Evolutionary conservation across 2,329 filamentous ascomycete genomes (phyloP).

Genomic region (Erysiphe pulchra): DNA sequence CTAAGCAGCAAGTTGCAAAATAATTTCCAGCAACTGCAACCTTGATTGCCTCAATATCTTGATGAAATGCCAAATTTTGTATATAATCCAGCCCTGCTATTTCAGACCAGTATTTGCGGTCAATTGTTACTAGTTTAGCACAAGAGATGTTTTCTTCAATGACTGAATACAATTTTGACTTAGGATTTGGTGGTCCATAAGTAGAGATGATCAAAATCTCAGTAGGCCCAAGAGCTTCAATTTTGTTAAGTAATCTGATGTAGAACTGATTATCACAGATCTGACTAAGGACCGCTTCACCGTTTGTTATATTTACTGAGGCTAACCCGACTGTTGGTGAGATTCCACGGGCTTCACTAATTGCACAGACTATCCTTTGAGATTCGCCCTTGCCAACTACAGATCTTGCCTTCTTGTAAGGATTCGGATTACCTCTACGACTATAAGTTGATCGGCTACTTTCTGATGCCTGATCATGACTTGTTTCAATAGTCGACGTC

Average conservation of each 20-base stretch:
- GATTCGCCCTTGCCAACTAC: slow-evolving; percentile 20
- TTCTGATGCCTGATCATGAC: too few species aligned
- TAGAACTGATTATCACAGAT: slow-evolving; percentile 89
- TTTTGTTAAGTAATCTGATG: slow-evolving; percentile 64
- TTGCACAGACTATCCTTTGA: slow-evolving; percentile 63
- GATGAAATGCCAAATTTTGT: slow-evolving; percentile 48
- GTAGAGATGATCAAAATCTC: slow-evolving; percentile 56
- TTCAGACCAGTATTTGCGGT: slow-evolving; percentile 69
- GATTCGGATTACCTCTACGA: too few species aligned
- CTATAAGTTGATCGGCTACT: too few species aligned
- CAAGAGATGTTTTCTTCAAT: slow-evolving; percentile 46
- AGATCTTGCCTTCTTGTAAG: slow-evolving; percentile 6
- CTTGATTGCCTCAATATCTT: slow-evolving; percentile 61
- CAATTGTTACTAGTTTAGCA: slow-evolving; percentile 34
- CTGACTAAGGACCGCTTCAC: slow-evolving; percentile 65
- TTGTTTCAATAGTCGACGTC: too few species aligned
- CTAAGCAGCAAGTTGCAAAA: slow-evolving; percentile 63
- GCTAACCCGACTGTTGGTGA: slow-evolving; percentile 65
- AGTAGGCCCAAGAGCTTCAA: slow-evolving; percentile 55
- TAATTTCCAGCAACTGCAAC: slow-evolving; percentile 61
- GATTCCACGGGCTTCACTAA: slow-evolving; percentile 70
- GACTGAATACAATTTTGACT: slow-evolving; percentile 49
- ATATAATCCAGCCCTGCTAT: slow-evolving; percentile 52
- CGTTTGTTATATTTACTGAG: slow-evolving; percentile 66
- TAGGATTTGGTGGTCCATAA: slow-evolving; percentile 34